A percentile compares a stretch with the other conserved stretches of the same genome.
phyloP scores from a whole-genome alignment of 2,329 filamentous ascomycete species.

The Fusarium virguliforme region DNA sequence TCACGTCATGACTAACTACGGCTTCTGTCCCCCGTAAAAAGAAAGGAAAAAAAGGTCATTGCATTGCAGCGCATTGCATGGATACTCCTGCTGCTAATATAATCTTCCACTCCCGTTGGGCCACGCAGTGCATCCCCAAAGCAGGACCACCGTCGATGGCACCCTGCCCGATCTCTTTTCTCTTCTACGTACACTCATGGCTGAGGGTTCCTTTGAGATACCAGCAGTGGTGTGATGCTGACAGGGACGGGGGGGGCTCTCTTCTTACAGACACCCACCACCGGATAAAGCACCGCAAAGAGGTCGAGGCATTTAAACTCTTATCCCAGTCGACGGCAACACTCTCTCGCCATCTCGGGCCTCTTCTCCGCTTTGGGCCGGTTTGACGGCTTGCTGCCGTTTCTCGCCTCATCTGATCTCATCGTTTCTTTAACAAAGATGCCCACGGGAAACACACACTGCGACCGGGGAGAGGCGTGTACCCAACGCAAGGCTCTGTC shows the following conservation, averaged over 20 bases:
- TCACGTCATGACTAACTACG: slow-evolving; percentile 1
- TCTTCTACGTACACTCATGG: background rate
- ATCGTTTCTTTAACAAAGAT: slow-evolving; percentile 13
- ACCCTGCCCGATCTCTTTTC: background rate
- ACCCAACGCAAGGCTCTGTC: slow-evolving; percentile 4
- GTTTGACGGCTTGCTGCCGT: background rate
- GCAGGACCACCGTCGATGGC: background rate
- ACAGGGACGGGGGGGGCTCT: slow-evolving; percentile 16
- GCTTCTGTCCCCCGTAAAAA: slow-evolving; percentile 3
- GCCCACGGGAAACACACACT: slow-evolving; percentile 1
- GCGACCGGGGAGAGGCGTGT: slow-evolving; percentile 5
- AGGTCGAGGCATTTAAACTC: slow-evolving; percentile 28
- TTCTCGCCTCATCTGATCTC: slow-evolving; percentile 15
- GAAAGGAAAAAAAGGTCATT: background rate
- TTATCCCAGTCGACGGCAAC: slow-evolving; percentile 9
- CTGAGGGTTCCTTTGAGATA: too few species aligned
- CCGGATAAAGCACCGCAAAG: slow-evolving; percentile 1
- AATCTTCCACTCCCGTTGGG: slow-evolving; percentile 15
- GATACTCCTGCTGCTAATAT: slow-evolving; percentile 7
- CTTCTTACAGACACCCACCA: background rate
- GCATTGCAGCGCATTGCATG: slow-evolving; percentile 18
- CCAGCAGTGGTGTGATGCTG: slow-evolving; percentile 39
- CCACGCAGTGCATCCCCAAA: slow-evolving; percentile 12
- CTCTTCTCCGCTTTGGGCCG: slow-evolving; percentile 38
- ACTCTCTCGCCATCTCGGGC: slow-evolving; percentile 27